These are phyloP conservation scores for Syzygium syzygioides DNA, from an alignment of 441 rosid species.

Conservation along the genomic window DNA sequence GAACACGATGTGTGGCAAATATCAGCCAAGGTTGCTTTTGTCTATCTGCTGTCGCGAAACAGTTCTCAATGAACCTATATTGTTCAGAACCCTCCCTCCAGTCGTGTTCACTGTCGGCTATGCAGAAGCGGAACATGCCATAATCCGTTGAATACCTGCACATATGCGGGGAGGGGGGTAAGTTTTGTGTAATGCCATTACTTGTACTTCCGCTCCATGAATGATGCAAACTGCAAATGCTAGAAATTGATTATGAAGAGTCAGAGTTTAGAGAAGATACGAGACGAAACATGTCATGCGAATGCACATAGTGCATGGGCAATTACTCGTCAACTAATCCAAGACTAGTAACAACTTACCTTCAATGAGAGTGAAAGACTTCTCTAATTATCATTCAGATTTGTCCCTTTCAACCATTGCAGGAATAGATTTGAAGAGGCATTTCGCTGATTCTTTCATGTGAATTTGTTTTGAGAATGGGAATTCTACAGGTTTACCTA, in stretches of 20 bases:
- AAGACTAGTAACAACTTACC: background rate
- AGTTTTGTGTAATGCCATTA: background rate
- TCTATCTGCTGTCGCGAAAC: background rate
- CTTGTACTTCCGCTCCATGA: background rate
- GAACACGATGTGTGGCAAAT: background rate
- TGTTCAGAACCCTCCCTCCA: slow-evolving; percentile 15
- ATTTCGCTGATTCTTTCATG: background rate
- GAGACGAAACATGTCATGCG: background rate
- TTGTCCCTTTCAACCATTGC: background rate
- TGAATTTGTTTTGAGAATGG: background rate
- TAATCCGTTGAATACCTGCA: slow-evolving; percentile 81
- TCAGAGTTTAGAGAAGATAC: background rate
- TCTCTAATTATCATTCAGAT: background rate
- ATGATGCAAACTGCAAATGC: background rate
- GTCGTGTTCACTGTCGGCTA: slow-evolving; percentile 61
- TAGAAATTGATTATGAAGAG: background rate
- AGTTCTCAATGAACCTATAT: background rate
- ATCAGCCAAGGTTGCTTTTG: slow-evolving; percentile 3
- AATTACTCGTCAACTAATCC: background rate
- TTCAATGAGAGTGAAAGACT: background rate
- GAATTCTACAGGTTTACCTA: background rate
- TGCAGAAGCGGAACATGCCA: slow-evolving; percentile 87
- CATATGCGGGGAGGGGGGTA: background rate
- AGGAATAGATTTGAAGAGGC: background rate
- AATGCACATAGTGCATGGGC: background rate